Evolutionary conservation across 164 flowering plant species (phyloP), one percentile per base, ranked within the genome.

Genomic region (Echeveria elegans): DNA sequence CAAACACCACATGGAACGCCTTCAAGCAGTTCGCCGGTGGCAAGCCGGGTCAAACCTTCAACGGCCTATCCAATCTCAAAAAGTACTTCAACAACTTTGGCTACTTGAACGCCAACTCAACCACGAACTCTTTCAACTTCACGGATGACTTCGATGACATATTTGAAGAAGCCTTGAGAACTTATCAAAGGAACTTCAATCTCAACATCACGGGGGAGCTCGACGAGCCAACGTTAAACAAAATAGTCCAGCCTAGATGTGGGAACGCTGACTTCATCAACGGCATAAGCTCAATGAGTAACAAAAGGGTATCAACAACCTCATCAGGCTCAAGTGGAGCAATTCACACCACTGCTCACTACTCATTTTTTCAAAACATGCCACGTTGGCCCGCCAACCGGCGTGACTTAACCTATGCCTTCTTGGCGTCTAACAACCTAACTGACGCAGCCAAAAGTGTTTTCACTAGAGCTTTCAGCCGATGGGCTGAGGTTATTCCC

Each of bases 81-180:
- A 30, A 76, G 14, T 91, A 87, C 75, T 80, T 89, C 71, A 67
- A 71, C 14, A 43, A 71, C n/a, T 89, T 86, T 74, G 93, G 96
- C 24, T 91, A 91, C 78, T 70, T 90, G 40, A 68, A 72, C 7
- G 30, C 52, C 5, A 21, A 29, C 59, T n/a, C n/a, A n/a, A n/a
- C n/a, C n/a, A n/a, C n/a, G n/a, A 50, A 50, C 26, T 21, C 59
- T 1, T 53, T 68, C 63, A 79, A 83, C 48, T 77, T 72, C 77
- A 77, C 83, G 23, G 86, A 86, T 66, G 76, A 71, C 30, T 88
- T 89, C 77, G 93, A 91, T 62, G 80, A 79, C 31, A 60, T 34
- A 0, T 73, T 91, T 23, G 82, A 82, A 65, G 56, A 74, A 0
- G 92, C 97, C 16, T 7, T 92, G 72, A 75, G 66, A 45, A 71